These are phyloP conservation scores for Silybum marianum DNA, from an alignment of 129 eudicot genomes.

Conservation along the genomic window DNA sequence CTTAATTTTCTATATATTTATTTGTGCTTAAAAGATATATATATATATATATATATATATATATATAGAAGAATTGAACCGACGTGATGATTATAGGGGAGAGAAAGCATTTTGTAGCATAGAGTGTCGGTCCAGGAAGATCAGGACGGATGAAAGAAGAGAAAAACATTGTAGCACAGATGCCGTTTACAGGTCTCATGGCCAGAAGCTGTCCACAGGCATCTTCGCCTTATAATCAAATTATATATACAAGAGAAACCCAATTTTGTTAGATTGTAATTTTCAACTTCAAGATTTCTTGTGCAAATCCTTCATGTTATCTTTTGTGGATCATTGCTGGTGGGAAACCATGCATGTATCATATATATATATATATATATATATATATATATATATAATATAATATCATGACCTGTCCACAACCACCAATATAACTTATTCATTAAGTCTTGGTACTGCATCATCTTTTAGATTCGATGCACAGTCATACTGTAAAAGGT, in stretches of 20 bases:
- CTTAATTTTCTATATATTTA: background rate
- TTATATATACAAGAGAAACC: background rate
- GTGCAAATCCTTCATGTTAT: background rate
- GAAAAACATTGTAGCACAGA: slow-evolving; percentile 51
- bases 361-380: too few species aligned
- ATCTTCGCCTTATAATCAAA: slow-evolving; percentile 55
- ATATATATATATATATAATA: too few species aligned
- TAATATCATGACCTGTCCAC: too few species aligned
- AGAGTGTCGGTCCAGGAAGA: slow-evolving; percentile 73
- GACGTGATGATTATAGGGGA: slow-evolving; percentile 47
- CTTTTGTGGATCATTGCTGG: too few species aligned
- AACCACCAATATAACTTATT: too few species aligned
- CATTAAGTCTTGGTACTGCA: background rate
- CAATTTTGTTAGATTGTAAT: background rate
- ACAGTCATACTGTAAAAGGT: background rate
- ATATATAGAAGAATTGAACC: background rate
- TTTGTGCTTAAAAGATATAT: background rate
- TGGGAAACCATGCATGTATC: too few species aligned
- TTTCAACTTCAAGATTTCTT: background rate
- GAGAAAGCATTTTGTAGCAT: slow-evolving; percentile 88
- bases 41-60: background rate
- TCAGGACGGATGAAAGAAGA: slow-evolving; percentile 61
- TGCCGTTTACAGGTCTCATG: slow-evolving; percentile 42
- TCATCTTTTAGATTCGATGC: background rate
- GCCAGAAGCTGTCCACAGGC: slow-evolving; percentile 48